Base-by-base conservation (phyloP, 2,329 filamentous ascomycete genomes). In the Lasiodiplodia theobromae region DNA sequence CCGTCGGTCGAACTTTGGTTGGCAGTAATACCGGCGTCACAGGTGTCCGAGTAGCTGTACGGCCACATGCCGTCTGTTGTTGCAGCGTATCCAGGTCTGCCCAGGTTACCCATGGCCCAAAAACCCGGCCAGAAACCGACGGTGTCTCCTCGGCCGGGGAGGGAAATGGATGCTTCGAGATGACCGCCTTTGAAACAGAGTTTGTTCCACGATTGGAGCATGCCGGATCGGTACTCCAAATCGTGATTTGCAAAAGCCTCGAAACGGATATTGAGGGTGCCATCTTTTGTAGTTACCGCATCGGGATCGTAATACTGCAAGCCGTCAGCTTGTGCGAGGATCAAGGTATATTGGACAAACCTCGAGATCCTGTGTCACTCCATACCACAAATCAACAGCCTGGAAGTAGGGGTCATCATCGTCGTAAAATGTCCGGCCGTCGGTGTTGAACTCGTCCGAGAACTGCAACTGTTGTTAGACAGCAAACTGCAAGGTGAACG, bases 11-110 rank as follows among this genome's bases (percentile, higher is more conserved):
- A 86, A 73, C 89, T 92, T 75, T 92, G 90, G 73, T 92, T 92
- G 7, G 88, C 84, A 2, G 90, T 92, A 71, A 92, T 92, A 31
- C 91, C 90, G 28, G 85, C 84, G 77, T 92, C 91, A 73, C 91
- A 92, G 53, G 85, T 79, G 72, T 92, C 85, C 71, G 88, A 84
- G 75, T 92, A 92, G 72, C 88, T 91, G 80, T 92, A 92, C 0
- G 90, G 90, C 90, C 90, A 92, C 77, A 91, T 83, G 4, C 90
- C 90, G 70, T 92, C 90, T 0, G 89, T 92, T 1, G 89, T 91
- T 11, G 89, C 87, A 38, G 88, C 84, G 77, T 91, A 91, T 14
- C 90, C 90, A 31, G 90, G 88, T 71, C 90, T 85, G 47, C 87
- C 90, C 25, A 92, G 83, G 74, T 92, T 92, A 4, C 90, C 90